Conservation (phyloP, 179 eudicot genomes). For the Spinacia oleracea region DNA sequence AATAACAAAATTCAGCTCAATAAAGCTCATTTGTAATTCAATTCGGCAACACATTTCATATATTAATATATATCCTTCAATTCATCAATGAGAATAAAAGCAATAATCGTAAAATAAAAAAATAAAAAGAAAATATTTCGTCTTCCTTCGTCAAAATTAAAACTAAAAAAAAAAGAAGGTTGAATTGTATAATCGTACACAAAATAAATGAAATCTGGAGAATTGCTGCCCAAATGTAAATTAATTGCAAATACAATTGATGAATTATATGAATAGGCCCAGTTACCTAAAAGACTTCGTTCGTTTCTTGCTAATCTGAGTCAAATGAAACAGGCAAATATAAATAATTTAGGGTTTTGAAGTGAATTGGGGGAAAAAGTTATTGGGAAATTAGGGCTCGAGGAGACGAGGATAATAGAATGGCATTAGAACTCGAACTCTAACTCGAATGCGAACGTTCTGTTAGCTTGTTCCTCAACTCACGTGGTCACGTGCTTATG, state of each 20-base stretch:
- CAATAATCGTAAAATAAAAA: no score
- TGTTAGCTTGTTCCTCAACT: background rate
- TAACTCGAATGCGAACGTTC: no score
- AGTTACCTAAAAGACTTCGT: background rate
- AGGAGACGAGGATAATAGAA: background rate
- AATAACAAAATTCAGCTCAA: slow-evolving; percentile 8
- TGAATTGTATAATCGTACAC: background rate
- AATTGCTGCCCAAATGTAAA: background rate
- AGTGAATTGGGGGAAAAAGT: background rate
- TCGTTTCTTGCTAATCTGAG: background rate
- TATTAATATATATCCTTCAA: no score
- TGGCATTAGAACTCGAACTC: background rate
- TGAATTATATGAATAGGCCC: background rate
- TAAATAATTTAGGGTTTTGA: background rate
- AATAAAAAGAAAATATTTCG: background rate
- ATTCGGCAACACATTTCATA: no score
- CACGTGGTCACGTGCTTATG: background rate
- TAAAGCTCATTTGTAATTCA: background rate
- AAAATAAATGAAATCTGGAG: no score
- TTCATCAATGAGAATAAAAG: background rate
- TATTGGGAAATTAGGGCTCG: slow-evolving; percentile 5
- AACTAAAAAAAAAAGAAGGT: background rate
- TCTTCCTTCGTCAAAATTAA: background rate
- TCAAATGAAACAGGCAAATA: background rate
- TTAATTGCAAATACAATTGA: background rate